Evolutionary conservation across 2,329 filamentous ascomycete species (phyloP).

Genomic region (Blumeria graminis): DNA sequence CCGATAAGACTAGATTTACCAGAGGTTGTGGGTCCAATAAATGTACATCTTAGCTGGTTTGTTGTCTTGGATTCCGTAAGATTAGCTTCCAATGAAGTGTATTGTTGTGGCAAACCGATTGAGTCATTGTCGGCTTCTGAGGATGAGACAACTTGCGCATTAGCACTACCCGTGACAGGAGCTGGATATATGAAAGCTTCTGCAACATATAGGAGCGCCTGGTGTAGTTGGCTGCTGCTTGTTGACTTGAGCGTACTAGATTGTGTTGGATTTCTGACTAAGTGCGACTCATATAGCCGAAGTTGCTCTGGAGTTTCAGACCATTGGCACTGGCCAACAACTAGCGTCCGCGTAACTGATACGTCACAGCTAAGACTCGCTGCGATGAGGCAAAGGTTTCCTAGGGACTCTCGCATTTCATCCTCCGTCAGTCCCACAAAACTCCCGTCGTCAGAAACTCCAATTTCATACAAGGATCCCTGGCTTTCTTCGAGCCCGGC

Average conservation of each 20-base stretch:
- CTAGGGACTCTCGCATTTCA: constrained; percentile 77
- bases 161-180: constrained; percentile 20
- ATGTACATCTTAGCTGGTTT: constrained; percentile 61
- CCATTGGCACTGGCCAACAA: constrained; percentile 71
- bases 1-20: constrained; percentile 85
- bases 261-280: neutral
- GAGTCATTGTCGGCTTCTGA: neutral
- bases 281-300: neutral
- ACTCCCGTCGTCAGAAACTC: constrained; percentile 80
- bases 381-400: constrained; percentile 72
- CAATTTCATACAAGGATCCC: constrained; percentile 87
- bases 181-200: constrained; percentile 74
- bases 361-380: constrained; percentile 73
- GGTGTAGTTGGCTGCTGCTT: constrained; percentile 5
- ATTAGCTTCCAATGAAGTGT: neutral
- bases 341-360: constrained; percentile 56
- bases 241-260: neutral
- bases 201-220: constrained; percentile 54
- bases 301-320: constrained; percentile 5
- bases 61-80: constrained; percentile 2
- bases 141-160: neutral
- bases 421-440: constrained; percentile 72
- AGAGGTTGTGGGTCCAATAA: constrained; percentile 72
- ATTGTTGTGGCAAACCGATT: neutral
- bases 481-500: constrained; percentile 79